These are phyloP conservation scores for Leucosporidium yakuticum DNA, from an alignment of 768 basidiomycete species.

Conservation along the genomic window DNA sequence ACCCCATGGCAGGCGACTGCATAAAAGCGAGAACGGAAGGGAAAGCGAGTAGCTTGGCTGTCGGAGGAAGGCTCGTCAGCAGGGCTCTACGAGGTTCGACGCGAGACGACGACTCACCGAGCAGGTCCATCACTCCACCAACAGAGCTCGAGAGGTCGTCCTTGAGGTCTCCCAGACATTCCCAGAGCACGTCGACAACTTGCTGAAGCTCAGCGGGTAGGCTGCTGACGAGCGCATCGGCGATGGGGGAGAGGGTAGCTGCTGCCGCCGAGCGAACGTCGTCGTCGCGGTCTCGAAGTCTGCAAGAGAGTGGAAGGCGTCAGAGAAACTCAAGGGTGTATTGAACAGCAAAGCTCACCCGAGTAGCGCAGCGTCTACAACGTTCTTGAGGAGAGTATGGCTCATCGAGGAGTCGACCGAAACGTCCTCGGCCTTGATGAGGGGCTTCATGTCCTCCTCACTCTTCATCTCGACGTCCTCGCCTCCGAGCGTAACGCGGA, in stretches of 20 bases:
- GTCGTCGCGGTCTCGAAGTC: slow-evolving; percentile 83
- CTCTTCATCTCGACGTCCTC: slow-evolving; percentile 44
- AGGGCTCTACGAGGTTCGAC: not conserved
- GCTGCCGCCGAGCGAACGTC: slow-evolving; percentile 95
- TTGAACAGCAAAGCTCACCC: slow-evolving; percentile 55
- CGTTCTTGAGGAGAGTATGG: slow-evolving; percentile 60
- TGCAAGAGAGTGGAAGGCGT: slow-evolving; percentile 41
- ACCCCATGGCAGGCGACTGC: slow-evolving; percentile 45
- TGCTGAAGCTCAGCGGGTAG: slow-evolving; percentile 60
- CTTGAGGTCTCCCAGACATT: slow-evolving; percentile 82
- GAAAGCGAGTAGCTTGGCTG: slow-evolving; percentile 30
- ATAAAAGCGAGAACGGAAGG: slow-evolving; percentile 20
- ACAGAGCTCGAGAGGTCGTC: slow-evolving; percentile 96
- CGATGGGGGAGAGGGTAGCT: slow-evolving; percentile 82
- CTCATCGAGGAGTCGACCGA: slow-evolving; percentile 25
- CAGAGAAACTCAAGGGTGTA: not conserved
- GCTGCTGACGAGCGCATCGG: slow-evolving; percentile 66
- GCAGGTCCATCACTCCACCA: slow-evolving; percentile 91
- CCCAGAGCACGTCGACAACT: slow-evolving; percentile 81
- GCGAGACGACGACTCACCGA: slow-evolving; percentile 42
- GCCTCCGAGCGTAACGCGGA: slow-evolving; percentile 47
- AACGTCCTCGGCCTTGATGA: not conserved
- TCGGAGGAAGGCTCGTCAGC: not conserved
- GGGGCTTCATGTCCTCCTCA: slow-evolving; percentile 16
- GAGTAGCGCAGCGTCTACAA: slow-evolving; percentile 83